Base-by-base conservation (phyloP, 2,329 filamentous ascomycete genomes). In the Phialophora macrospora region DNA sequence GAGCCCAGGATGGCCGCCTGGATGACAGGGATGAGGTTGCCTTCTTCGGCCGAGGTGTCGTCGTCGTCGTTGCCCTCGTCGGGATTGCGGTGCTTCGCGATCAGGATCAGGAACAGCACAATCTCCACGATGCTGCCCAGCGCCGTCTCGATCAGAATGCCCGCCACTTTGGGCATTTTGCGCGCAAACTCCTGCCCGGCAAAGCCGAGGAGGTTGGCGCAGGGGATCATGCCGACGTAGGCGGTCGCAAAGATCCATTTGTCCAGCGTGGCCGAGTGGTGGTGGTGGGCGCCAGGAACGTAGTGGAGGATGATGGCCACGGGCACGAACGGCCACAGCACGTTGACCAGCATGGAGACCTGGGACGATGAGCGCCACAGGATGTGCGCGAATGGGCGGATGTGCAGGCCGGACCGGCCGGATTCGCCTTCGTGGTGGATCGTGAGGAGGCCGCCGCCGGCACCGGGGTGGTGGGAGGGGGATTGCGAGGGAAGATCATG, bases 1-100 rank as follows among this genome's bases (percentile, higher is more conserved):
- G 91, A 94, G 41, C 92, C 92, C 0, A 96, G 80, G 62, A 96
- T 93, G 28, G 92, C 92, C 60, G 91, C 91, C 74, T 92, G 87
- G 72, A 96, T 91, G 71, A 95, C 90, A 17, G 84, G 82, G 66
- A 89, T 78, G 30, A 78, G 67, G 51, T 77, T 74, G 20, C 79
- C 79, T 9, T 75, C 49, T 1, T 65, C 65, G 11, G 58, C 72
- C 22, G 34, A 41, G 3, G 34, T 17, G 14, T 41, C 34, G 34
- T 41, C 34, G 34, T 41, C 8, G 14, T 60, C 68, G 48, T 77
- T 73, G 30, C 88, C 75, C 80, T 79, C 83, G 17, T 38, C 34
- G 34, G 34, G 12, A 3, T 41, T 17, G 14, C 34, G 34, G 14
- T 41, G 34, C 34, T 41, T 41, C 14, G 57, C 59, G 54, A 95